phyloP scores from a whole-genome alignment of 352 stramenopile genomes.

The Phytophthora palmivora region DNA sequence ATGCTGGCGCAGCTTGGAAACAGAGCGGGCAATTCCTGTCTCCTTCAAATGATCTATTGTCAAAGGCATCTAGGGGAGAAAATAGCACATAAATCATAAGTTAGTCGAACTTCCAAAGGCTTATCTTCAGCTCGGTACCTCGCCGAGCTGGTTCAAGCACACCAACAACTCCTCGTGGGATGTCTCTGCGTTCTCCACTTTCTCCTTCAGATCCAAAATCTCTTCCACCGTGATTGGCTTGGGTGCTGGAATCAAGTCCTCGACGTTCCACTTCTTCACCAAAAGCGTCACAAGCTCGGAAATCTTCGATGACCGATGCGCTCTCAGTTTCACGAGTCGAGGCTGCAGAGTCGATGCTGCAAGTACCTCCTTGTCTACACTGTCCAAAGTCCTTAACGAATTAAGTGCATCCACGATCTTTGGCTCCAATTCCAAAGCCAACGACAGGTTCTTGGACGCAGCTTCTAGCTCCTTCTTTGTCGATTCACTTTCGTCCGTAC shows the following conservation, averaged over 20 bases:
- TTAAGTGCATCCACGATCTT: constrained; percentile 49
- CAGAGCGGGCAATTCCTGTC: constrained; percentile 66
- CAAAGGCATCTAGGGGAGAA: constrained; percentile 55
- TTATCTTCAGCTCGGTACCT: constrained; percentile 36
- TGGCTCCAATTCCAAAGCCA: constrained; percentile 41
- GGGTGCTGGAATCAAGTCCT: constrained; percentile 53
- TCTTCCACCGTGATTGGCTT: constrained; percentile 64
- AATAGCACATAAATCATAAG: not conserved
- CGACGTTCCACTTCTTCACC: constrained; percentile 54
- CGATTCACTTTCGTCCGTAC: constrained; percentile 9
- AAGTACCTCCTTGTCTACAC: constrained; percentile 44
- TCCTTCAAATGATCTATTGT: constrained; percentile 72
- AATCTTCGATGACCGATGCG: constrained; percentile 41
- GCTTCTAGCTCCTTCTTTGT: constrained; percentile 39
- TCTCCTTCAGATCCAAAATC: constrained; percentile 66
- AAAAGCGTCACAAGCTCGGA: constrained; percentile 42
- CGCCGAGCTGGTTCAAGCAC: constrained; percentile 57
- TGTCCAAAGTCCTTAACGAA: constrained; percentile 37
- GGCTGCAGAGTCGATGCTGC: constrained; percentile 38
- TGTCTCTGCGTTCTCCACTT: constrained; percentile 53
- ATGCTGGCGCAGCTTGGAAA: constrained; percentile 77
- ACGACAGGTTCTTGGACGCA: constrained; percentile 45
- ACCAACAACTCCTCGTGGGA: constrained; percentile 76
- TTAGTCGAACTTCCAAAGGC: not conserved
- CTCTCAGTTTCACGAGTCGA: constrained; percentile 49